Conservation (phyloP, 768 basidiomycete species). For the Panaeolus papilionaceus region DNA sequence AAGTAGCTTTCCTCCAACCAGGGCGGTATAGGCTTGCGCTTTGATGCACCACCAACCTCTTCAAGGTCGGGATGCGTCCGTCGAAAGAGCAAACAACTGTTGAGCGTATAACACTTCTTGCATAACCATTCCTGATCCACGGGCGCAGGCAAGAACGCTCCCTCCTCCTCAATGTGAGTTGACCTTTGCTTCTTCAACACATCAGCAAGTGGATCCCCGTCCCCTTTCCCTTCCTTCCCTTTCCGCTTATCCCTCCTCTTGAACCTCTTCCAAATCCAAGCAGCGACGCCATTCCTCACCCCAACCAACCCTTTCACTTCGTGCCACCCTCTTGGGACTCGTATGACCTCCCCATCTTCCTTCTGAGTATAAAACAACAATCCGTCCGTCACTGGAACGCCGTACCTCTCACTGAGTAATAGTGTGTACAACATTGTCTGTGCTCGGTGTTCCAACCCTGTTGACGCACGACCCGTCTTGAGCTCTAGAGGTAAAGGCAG, state of each 20-base stretch:
- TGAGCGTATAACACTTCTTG: conserved; percentile 79
- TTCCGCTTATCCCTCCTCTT: conserved; percentile 23
- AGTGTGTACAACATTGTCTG: conserved; percentile 98
- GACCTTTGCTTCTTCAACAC: conserved; percentile 22
- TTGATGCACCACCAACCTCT: not conserved
- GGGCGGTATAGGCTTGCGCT: conserved; percentile 37
- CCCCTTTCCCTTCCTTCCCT: conserved; percentile 20
- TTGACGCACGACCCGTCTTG: conserved; percentile 85
- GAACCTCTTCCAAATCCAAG: conserved; percentile 68
- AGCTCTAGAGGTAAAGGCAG: conserved; percentile 86
- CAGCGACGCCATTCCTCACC: conserved; percentile 84
- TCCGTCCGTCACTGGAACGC: conserved; percentile 78
- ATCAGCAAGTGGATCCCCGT: conserved; percentile 20
- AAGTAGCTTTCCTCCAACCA: conserved; percentile 74
- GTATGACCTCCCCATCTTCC: conserved; percentile 72
- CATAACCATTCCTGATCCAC: conserved; percentile 85
- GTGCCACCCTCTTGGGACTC: conserved; percentile 79
- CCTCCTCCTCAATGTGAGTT: conserved; percentile 31
- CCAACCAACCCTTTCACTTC: conserved; percentile 87
- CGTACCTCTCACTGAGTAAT: conserved; percentile 91
- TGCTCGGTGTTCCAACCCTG: conserved; percentile 91
- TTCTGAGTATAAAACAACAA: conserved; percentile 94
- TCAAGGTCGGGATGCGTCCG: conserved; percentile 48
- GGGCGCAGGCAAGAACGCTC: conserved; percentile 83
- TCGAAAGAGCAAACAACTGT: conserved; percentile 94